These are phyloP conservation scores for Pyrenochaeta sp. DNA, from an alignment of 2,329 filamentous ascomycete genomes.

Conservation along the genomic window DNA sequence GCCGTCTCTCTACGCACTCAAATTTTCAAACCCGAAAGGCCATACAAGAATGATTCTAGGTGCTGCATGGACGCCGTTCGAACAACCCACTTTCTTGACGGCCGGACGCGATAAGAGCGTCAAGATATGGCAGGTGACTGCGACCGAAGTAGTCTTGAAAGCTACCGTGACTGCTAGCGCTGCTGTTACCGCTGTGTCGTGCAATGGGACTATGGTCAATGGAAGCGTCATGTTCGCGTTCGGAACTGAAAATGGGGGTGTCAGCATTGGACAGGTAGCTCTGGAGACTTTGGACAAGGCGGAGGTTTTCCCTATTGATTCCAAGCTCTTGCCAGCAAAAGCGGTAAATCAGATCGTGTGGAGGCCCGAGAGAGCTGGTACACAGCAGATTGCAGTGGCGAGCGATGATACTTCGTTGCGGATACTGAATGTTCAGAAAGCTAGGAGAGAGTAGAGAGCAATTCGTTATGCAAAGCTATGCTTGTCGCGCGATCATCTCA, in stretches of 20 bases:
- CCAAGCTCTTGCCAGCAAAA: conserved; percentile 30
- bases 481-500: no score
- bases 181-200: conserved; percentile 41
- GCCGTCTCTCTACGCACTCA: conserved; percentile 60
- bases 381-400: conserved; percentile 47
- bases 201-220: conserved; percentile 2
- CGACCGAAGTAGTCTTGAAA: conserved; percentile 28
- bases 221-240: conserved; percentile 34
- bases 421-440: conserved; percentile 34
- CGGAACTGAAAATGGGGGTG: conserved; percentile 42
- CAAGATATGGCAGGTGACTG: conserved; percentile 61
- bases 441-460: background rate
- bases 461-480: no score
- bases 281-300: conserved; percentile 20
- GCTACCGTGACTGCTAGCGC: conserved; percentile 30
- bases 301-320: conserved; percentile 18
- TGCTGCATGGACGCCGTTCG: conserved; percentile 73
- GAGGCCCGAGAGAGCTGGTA: conserved; percentile 27
- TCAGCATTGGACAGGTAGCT: conserved; percentile 21
- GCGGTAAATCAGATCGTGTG: conserved; percentile 44
- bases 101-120: conserved; percentile 89
- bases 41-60: conserved; percentile 93
- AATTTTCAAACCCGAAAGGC: conserved; percentile 77
- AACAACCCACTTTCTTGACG: conserved; percentile 73
- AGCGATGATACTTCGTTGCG: conserved; percentile 53